Conservation (phyloP, 768 basidiomycete genomes). For the Xerocomellus amylosporus region DNA sequence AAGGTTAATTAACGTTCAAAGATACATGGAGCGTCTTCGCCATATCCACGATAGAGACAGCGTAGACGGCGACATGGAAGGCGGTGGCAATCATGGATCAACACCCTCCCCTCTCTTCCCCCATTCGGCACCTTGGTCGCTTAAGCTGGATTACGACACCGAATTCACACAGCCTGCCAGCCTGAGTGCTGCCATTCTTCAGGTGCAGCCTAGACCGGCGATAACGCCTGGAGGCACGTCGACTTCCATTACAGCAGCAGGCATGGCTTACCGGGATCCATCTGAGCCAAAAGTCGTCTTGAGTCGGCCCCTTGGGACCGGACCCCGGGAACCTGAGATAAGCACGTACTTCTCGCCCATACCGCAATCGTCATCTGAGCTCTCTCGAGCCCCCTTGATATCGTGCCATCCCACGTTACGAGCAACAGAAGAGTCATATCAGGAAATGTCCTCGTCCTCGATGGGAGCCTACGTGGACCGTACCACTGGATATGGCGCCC, state of each 20-base stretch:
- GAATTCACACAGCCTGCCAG: constrained; percentile 11
- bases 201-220: constrained; percentile 6
- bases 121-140: constrained; percentile 19
- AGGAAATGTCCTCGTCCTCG: constrained; percentile 10
- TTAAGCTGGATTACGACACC: constrained; percentile 19
- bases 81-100: constrained; percentile 24
- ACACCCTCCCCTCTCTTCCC: constrained; percentile 16
- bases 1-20: constrained; percentile 27
- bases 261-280: background rate
- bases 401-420: background rate
- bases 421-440: constrained; percentile 10
- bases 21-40: constrained; percentile 19
- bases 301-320: constrained; percentile 1
- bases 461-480: background rate
- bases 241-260: constrained; percentile 3
- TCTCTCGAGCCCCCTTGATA: constrained; percentile 2
- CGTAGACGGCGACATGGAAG: constrained; percentile 17
- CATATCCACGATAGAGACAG: constrained; percentile 14
- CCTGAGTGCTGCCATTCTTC: background rate
- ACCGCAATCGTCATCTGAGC: constrained; percentile 2
- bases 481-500: background rate
- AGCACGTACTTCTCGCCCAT: constrained; percentile 13
- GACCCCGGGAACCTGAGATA: constrained; percentile 16
- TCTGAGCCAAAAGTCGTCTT: background rate
- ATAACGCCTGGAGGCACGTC: background rate